Evolutionary conservation across 1,284 basidiomycete species (phyloP).

Genomic region (Acaromyces ingoldii): DNA sequence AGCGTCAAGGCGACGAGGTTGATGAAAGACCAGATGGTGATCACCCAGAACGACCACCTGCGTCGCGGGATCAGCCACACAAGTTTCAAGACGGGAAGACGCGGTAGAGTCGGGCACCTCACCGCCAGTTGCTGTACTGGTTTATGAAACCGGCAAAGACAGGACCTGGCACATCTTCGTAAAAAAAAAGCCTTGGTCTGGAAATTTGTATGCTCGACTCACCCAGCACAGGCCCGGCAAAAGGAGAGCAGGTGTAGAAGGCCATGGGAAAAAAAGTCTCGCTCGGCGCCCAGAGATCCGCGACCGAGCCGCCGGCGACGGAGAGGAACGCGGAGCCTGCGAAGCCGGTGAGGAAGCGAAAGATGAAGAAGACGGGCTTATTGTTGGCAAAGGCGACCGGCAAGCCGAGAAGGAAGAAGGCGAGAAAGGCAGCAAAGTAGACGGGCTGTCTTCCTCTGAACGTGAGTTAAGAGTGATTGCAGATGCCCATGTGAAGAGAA

Average conservation of each 20-base stretch:
- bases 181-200: slow-evolving; percentile 13
- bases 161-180: too few relatives aligned
- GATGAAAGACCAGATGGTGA: slow-evolving; percentile 55
- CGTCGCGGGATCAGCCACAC: too few relatives aligned
- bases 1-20: background rate
- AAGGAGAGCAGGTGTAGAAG: slow-evolving; percentile 66
- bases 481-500: background rate
- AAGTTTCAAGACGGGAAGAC: too few relatives aligned
- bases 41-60: slow-evolving; percentile 72
- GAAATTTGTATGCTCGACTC: background rate
- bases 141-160: slow-evolving; percentile 54
- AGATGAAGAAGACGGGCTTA: slow-evolving; percentile 60
- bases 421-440: slow-evolving; percentile 31
- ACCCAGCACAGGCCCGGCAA: slow-evolving; percentile 57
- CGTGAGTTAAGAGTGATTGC: background rate
- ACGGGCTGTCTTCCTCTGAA: slow-evolving; percentile 16
- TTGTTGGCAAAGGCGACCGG: slow-evolving; percentile 67
- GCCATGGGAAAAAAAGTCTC: slow-evolving; percentile 73
- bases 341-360: slow-evolving; percentile 65
- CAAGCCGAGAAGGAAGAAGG: slow-evolving; percentile 56
- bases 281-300: slow-evolving; percentile 64
- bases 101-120: too few relatives aligned
- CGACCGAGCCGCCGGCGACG: slow-evolving; percentile 71
- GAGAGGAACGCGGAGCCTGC: slow-evolving; percentile 67
- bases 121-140: slow-evolving; percentile 61